phyloP scores from a whole-genome alignment of 208 protist genomes.

The Trypanosoma avium region DNA sequence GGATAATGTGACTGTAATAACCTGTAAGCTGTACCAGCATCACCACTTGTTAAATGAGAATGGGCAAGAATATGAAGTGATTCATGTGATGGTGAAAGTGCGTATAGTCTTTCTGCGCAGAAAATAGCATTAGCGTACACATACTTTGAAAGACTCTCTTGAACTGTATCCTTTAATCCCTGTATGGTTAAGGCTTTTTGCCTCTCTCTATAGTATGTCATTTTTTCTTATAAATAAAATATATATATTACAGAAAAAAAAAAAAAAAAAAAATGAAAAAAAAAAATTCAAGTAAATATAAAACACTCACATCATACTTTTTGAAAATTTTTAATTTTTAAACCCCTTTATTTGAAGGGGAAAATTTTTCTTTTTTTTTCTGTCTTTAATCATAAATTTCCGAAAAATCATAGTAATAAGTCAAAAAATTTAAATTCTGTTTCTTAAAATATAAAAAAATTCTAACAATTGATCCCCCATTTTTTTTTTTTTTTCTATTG shows the following conservation, averaged over 20 bases:
- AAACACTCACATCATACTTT: too few relatives aligned
- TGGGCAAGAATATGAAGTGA: slow-evolving; percentile 73
- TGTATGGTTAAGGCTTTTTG: slow-evolving; percentile 20
- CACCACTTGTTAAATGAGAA: slow-evolving; percentile 59
- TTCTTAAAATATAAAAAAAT: too few relatives aligned
- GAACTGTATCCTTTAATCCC: slow-evolving; percentile 45
- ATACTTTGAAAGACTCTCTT: slow-evolving; percentile 58
- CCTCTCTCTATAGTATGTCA: slow-evolving; percentile 23
- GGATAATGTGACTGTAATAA: slow-evolving; percentile 69
- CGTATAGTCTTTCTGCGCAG: slow-evolving; percentile 84
- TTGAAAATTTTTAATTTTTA: too few relatives aligned
- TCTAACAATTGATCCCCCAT: too few relatives aligned
- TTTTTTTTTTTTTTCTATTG: too few relatives aligned
- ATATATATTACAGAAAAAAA: slow-evolving; percentile 17
- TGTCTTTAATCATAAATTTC: too few relatives aligned
- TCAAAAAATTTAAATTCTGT: too few relatives aligned
- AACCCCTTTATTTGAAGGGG: too few relatives aligned
- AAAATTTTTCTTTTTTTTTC: too few relatives aligned
- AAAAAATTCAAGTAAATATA: neutral
- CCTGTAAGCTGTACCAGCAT: slow-evolving; percentile 48
- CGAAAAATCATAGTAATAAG: too few relatives aligned
- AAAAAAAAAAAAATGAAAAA: slow-evolving; percentile 15
- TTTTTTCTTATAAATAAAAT: neutral
- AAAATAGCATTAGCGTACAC: slow-evolving; percentile 88
- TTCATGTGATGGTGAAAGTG: slow-evolving; percentile 43